Base-by-base conservation (phyloP, 83 land plant species). In the Diphasiastrum complanatum region DNA sequence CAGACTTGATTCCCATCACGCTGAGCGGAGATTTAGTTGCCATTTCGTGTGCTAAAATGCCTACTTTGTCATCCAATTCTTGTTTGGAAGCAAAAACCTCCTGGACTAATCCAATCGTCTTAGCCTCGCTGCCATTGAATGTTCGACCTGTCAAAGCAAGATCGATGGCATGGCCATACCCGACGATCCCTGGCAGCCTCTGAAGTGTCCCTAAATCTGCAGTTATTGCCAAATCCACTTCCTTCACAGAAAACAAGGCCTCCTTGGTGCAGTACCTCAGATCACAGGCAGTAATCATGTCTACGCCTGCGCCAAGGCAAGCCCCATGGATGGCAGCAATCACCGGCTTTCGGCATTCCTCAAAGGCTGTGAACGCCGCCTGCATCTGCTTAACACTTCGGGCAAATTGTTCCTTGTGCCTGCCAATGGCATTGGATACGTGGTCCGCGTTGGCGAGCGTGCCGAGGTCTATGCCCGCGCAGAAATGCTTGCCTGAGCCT, bases 131-230 rank as follows among this genome's bases (percentile, higher is more conserved):
- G 23, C 78, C 86, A 28, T 59, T 43, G 31, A 93, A 67, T 29
- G 65, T 78, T 27, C 99, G 50, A 0, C 75, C 89, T 2, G 93
- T 90, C 69, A 95, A 69, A 6, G 93, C 87, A 61, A 95, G 49
- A 25, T 95, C 99, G 81, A 75, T 52, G 12, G 93, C 83, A 58
- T 70, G 67, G 1, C 84, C 92, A 26, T 63, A 74, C 27, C 97
- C 90, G 1, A 95, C 78, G 50, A 95, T 81, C 20, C 47, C 20
- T n/a, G 99, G 97, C 51, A 95, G 51, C 51, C 99, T 63, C 78
- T 95, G 93, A 12, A 95, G 72, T 50, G 89, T 69, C 4, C 93
- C 90, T 2, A 89, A 74, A 73, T 95, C 99, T 14, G 97, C 97
- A 1, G 75, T 60, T 52, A 95, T 82, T 46, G 71, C 99, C 51